Percentiles rank a stretch among this genome's conserved stretches.
Evolutionary conservation across 2,329 filamentous ascomycete genomes (phyloP).

Genomic region (Emericellopsis cladophorae): DNA sequence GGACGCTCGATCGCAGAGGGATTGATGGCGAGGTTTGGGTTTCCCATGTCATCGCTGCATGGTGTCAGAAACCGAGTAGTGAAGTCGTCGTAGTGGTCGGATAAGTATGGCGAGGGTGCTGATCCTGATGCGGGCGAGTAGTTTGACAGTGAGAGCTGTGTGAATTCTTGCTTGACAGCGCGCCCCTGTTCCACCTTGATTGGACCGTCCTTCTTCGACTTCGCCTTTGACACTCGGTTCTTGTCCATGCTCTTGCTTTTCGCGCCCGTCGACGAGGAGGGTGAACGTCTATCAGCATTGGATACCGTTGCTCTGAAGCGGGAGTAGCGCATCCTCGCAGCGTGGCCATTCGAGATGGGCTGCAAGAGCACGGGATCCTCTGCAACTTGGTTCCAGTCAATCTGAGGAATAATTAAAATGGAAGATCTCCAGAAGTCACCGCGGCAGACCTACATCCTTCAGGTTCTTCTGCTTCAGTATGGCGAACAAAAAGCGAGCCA

Average conservation of each 20-base stretch:
- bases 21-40: slow-evolving; percentile 7
- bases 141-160: slow-evolving; percentile 17
- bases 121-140: slow-evolving; percentile 26
- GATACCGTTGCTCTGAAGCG: slow-evolving; percentile 35
- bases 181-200: slow-evolving; percentile 25
- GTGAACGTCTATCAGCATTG: slow-evolving; percentile 20
- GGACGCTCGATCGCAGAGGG: slow-evolving; percentile 13
- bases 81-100: slow-evolving; percentile 21
- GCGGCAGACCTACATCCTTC: slow-evolving; percentile 39
- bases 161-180: slow-evolving; percentile 24
- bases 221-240: slow-evolving; percentile 31
- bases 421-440: background rate
- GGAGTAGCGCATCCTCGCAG: slow-evolving; percentile 47
- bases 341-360: slow-evolving; percentile 46
- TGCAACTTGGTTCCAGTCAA: slow-evolving; percentile 47
- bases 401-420: slow-evolving; percentile 20
- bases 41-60: slow-evolving; percentile 35
- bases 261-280: background rate
- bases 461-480: slow-evolving; percentile 47
- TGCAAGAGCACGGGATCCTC: slow-evolving; percentile 38
- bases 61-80: slow-evolving; percentile 35
- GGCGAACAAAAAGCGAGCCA: slow-evolving; percentile 45
- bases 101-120: slow-evolving; percentile 20
- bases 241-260: slow-evolving; percentile 25
- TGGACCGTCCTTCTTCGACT: slow-evolving; percentile 17